These are phyloP conservation scores for Besnoitia besnoiti DNA, from an alignment of 169 alveolate species.

Conservation along the genomic window DNA sequence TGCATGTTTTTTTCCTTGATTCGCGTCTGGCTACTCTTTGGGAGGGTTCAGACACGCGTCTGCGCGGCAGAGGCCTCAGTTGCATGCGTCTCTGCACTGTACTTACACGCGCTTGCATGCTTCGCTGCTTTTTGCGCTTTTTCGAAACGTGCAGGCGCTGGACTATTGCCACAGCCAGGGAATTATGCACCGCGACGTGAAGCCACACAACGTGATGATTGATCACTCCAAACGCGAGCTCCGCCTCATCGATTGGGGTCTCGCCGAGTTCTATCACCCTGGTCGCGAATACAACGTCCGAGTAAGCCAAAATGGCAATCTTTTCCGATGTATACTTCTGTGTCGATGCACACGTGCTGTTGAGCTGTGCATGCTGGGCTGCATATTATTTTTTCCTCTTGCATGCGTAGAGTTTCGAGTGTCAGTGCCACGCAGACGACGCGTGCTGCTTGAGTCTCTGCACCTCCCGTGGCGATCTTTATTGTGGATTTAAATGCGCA, in stretches of 20 bases:
- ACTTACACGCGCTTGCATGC: neutral
- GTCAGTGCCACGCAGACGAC: too few relatives aligned
- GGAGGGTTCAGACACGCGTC: neutral
- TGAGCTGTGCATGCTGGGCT: neutral
- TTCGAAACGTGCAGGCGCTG: slow-evolving; percentile 93
- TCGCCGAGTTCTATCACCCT: slow-evolving; percentile 99
- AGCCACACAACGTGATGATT: slow-evolving; percentile 97
- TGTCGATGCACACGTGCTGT: neutral
- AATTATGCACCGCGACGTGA: slow-evolving; percentile 97
- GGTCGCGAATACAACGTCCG: slow-evolving; percentile 98
- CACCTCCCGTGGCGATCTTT: neutral
- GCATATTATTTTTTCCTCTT: neutral
- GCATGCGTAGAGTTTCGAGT: too few relatives aligned
- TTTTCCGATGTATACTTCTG: neutral
- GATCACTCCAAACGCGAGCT: slow-evolving; percentile 89
- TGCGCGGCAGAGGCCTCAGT: too few relatives aligned
- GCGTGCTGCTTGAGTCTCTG: neutral
- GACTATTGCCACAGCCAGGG: slow-evolving; percentile 99
- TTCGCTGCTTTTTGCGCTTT: neutral
- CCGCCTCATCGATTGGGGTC: slow-evolving; percentile 98
- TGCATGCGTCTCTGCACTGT: neutral
- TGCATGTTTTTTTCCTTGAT: neutral
- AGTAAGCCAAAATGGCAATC: slow-evolving; percentile 72
- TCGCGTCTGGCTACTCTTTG: neutral
- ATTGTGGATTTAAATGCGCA: neutral